These are phyloP conservation scores for Verticillium zaregamsianum DNA, from an alignment of 2,329 filamentous ascomycete species.

Conservation along the genomic window DNA sequence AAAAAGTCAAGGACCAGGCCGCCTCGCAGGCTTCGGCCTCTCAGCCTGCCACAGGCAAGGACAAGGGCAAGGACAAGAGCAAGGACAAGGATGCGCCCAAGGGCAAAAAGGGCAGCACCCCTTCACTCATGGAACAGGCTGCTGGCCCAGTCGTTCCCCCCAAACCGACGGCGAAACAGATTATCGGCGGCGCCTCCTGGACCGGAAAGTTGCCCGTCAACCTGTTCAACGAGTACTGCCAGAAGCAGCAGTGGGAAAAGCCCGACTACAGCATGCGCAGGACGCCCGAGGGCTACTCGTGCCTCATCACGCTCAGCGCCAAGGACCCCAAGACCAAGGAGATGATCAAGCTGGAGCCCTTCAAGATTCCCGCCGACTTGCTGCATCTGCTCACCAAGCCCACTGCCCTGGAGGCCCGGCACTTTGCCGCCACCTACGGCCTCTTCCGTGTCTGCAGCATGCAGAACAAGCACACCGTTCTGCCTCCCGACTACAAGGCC, in stretches of 20 bases:
- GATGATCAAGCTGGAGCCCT: conserved; percentile 68
- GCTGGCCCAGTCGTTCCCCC: conserved; percentile 32
- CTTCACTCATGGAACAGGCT: conserved; percentile 24
- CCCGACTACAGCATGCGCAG: conserved; percentile 85
- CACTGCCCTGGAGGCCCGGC: conserved; percentile 83
- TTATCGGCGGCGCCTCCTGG: conserved; percentile 95
- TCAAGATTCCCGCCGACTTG: conserved; percentile 73
- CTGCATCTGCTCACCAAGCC: conserved; percentile 72
- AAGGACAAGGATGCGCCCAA: conserved; percentile 42
- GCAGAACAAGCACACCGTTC: conserved; percentile 91
- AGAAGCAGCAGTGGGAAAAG: conserved; percentile 92
- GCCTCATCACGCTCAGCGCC: conserved; percentile 73
- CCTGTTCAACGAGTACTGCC: conserved; percentile 87
- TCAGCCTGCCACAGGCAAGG: conserved; percentile 16
- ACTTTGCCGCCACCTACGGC: conserved; percentile 89
- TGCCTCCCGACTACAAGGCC: conserved; percentile 84
- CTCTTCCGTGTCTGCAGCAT: conserved; percentile 91
- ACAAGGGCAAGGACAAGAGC: neutral
- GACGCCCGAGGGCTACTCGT: conserved; percentile 69
- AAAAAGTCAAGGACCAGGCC: conserved; percentile 31
- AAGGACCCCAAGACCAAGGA: conserved; percentile 81
- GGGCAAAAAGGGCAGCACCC: conserved; percentile 34
- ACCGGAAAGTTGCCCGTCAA: conserved; percentile 96
- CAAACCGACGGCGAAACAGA: conserved; percentile 65
- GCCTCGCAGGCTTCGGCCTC: conserved; percentile 29